Evolutionary conservation across 2,329 filamentous ascomycete genomes (phyloP).

Genomic region (Phaeosphaeria sp.): DNA sequence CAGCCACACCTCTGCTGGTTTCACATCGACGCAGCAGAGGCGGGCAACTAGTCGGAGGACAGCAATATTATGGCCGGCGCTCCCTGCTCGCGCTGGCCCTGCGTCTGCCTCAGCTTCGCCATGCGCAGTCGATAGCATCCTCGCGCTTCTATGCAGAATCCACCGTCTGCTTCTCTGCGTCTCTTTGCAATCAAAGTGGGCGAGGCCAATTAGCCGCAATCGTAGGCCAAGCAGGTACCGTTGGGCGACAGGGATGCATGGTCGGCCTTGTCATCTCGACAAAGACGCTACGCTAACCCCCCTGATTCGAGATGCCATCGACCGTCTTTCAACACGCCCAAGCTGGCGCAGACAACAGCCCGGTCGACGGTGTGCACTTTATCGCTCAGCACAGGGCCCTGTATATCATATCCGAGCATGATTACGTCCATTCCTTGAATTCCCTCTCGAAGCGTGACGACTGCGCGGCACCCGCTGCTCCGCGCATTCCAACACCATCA

Average conservation of each 20-base stretch:
- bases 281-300: slow-evolving; percentile 11
- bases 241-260: slow-evolving; percentile 8
- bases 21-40: slow-evolving; percentile 5
- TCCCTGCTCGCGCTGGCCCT: slow-evolving; percentile 5
- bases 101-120: not conserved
- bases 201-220: slow-evolving; percentile 4
- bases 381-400: slow-evolving; percentile 31
- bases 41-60: not conserved
- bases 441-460: slow-evolving; percentile 33
- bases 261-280: slow-evolving; percentile 2
- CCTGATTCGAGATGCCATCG: slow-evolving; percentile 12
- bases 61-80: slow-evolving; percentile 4
- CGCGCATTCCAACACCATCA: slow-evolving; percentile 32
- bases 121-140: slow-evolving; percentile 1
- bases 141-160: not conserved
- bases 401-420: slow-evolving; percentile 46
- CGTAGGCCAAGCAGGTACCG: slow-evolving; percentile 10
- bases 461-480: slow-evolving; percentile 27
- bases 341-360: slow-evolving; percentile 10
- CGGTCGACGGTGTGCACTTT: slow-evolving; percentile 23
- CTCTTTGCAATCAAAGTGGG: slow-evolving; percentile 2
- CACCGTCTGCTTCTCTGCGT: not conserved
- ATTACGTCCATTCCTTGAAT: slow-evolving; percentile 44
- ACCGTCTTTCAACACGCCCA: slow-evolving; percentile 12
- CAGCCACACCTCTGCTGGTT: slow-evolving; percentile 8